phyloP scores from a whole-genome alignment of 495 filamentous ascomycete species.

The Penicillium maclennaniae region DNA sequence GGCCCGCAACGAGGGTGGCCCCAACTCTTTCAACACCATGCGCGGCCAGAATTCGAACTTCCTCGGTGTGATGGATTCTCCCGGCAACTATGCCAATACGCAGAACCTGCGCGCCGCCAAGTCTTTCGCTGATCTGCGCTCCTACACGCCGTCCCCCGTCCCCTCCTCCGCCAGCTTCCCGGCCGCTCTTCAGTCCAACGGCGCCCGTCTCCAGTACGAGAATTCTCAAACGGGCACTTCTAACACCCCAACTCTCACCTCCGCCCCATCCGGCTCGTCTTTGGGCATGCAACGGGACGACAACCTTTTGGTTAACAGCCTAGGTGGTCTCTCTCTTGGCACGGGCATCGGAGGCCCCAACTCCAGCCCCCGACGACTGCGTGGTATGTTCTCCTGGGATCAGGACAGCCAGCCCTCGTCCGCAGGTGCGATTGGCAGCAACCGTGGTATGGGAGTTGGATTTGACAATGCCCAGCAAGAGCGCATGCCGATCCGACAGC shows the following conservation, averaged over 20 bases:
- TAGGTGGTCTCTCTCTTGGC: constrained; percentile 60
- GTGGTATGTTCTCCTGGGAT: constrained; percentile 65
- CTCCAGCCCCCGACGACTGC: constrained; percentile 56
- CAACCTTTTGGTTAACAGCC: constrained; percentile 62
- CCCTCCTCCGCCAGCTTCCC: constrained; percentile 86
- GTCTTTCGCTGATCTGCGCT: constrained; percentile 92
- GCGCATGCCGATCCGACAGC: constrained; percentile 73
- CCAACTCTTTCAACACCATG: constrained; percentile 66
- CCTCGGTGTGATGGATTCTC: constrained; percentile 80
- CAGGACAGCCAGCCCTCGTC: constrained; percentile 52
- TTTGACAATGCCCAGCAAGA: constrained; percentile 63
- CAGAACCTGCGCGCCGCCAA: constrained; percentile 91
- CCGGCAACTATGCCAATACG: constrained; percentile 59
- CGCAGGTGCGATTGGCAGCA: constrained; percentile 81
- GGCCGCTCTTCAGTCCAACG: constrained; percentile 61
- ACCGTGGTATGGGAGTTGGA: constrained; percentile 65
- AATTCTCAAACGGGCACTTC: constrained; percentile 56
- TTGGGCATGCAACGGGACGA: constrained; percentile 60
- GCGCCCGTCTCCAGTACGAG: constrained; percentile 62
- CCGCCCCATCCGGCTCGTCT: constrained; percentile 63
- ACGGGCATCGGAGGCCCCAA: constrained; percentile 55
- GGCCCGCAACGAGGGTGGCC: constrained; percentile 62
- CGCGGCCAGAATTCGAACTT: constrained; percentile 72
- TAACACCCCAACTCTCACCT: constrained; percentile 72
- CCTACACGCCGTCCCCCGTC: constrained; percentile 90